Conservation (phyloP, 192 early-diverging fungal species). For the Entomortierella chlamydospora region DNA sequence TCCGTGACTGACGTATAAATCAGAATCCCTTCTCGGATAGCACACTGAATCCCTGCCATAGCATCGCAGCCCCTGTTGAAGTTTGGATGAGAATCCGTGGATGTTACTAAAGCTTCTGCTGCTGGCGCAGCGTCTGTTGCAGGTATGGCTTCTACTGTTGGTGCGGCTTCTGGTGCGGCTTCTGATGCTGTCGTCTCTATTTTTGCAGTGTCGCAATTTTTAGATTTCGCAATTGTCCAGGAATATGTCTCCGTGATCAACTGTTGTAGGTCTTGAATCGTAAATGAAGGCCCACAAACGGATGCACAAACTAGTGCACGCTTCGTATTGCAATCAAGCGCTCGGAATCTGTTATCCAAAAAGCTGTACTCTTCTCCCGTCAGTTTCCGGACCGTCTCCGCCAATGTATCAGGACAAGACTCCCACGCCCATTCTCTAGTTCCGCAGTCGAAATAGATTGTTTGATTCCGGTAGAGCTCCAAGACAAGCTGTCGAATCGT, state of each 20-base stretch:
- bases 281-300: constrained; percentile 36
- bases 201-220: not conserved
- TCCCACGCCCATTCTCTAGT: constrained; percentile 34
- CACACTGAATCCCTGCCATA: constrained; percentile 44
- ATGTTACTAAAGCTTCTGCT: not conserved
- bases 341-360: constrained; percentile 20
- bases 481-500: constrained; percentile 46
- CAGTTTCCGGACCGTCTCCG: constrained; percentile 19
- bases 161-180: no score
- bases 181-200: not conserved
- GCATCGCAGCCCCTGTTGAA: constrained; percentile 23
- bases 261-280: constrained; percentile 32
- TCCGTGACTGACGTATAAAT: constrained; percentile 34
- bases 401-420: constrained; percentile 6
- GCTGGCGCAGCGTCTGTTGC: not conserved
- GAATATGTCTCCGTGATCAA: constrained; percentile 15
- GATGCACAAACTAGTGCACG: constrained; percentile 43
- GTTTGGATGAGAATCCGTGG: not conserved
- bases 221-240: not conserved
- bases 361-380: constrained; percentile 50
- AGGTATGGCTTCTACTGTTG: not conserved
- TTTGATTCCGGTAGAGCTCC: constrained; percentile 33
- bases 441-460: constrained; percentile 27
- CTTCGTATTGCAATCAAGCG: constrained; percentile 31
- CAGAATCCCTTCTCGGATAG: constrained; percentile 39